These are phyloP conservation scores for Amanita molliuscula DNA, from an alignment of 768 basidiomycete species.

Conservation along the genomic window DNA sequence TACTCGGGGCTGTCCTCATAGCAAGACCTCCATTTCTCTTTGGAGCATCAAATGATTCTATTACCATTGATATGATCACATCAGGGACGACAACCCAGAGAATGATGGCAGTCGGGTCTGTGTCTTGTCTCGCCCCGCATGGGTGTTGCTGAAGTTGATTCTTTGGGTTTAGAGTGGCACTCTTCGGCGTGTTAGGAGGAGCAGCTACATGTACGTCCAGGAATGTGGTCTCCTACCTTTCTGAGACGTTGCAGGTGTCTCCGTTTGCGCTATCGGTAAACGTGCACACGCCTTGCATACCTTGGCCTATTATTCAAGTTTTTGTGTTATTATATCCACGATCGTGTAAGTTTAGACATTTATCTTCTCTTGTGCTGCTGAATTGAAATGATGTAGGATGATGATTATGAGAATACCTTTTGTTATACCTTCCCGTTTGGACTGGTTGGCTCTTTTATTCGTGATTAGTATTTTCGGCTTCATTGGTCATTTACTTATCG, in stretches of 20 bases:
- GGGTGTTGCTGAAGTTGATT: neutral
- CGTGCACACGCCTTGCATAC: constrained; percentile 69
- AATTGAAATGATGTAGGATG: constrained; percentile 25
- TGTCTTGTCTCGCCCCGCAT: neutral
- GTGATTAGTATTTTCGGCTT: constrained; percentile 47
- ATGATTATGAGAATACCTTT: constrained; percentile 25
- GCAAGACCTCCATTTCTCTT: constrained; percentile 73
- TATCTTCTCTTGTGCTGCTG: neutral
- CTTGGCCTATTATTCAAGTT: constrained; percentile 53
- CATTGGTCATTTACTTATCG: constrained; percentile 30
- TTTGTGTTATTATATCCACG: constrained; percentile 33
- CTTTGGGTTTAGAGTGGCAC: constrained; percentile 32
- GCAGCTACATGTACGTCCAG: constrained; percentile 54
- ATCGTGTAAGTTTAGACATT: constrained; percentile 19
- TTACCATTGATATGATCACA: constrained; percentile 5
- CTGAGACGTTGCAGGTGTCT: constrained; percentile 19
- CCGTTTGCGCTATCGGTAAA: constrained; percentile 58
- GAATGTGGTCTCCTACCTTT: neutral
- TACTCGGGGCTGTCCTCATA: constrained; percentile 72
- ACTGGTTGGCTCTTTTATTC: constrained; percentile 37
- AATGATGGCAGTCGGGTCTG: constrained; percentile 50
- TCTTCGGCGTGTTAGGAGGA: constrained; percentile 56
- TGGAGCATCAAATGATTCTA: constrained; percentile 19
- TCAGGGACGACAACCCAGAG: constrained; percentile 26
- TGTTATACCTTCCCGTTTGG: constrained; percentile 31